Conservation (phyloP, 108 stramenopile species). For the Skeletonema menzelii region DNA sequence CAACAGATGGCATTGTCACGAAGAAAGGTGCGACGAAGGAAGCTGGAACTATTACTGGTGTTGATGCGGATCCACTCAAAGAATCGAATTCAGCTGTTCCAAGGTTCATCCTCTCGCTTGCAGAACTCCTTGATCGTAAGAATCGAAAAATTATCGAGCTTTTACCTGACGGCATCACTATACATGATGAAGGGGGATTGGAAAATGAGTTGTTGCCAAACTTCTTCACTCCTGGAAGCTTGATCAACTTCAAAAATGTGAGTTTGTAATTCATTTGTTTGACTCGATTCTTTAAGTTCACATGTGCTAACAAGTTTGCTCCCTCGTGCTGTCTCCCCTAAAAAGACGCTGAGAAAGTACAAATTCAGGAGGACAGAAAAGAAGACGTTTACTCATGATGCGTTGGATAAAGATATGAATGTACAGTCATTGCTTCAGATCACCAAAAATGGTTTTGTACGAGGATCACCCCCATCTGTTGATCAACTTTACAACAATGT, state of each 20-base stretch:
- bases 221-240: not conserved
- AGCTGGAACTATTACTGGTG: not conserved
- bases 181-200: not conserved
- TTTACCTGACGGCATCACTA: not conserved
- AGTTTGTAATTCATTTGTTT: not conserved
- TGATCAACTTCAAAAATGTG: conserved; percentile 2
- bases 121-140: conserved; percentile 1
- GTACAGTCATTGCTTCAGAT: not conserved
- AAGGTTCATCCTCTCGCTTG: not conserved
- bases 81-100: not conserved
- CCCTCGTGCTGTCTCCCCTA: not conserved
- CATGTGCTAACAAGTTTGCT: not conserved
- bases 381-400: not conserved
- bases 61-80: not conserved
- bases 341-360: not conserved
- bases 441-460: not conserved
- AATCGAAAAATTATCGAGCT: conserved; percentile 1
- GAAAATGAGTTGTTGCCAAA: not conserved
- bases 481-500: not conserved
- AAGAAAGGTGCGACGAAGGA: not conserved
- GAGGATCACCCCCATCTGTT: not conserved
- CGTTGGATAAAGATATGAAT: not conserved
- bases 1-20: conserved; percentile 1
- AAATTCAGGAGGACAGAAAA: conserved; percentile 6
- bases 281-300: not conserved